Conservation (phyloP, 2,329 filamentous ascomycete genomes). For the Daldinia eschscholtzii region DNA sequence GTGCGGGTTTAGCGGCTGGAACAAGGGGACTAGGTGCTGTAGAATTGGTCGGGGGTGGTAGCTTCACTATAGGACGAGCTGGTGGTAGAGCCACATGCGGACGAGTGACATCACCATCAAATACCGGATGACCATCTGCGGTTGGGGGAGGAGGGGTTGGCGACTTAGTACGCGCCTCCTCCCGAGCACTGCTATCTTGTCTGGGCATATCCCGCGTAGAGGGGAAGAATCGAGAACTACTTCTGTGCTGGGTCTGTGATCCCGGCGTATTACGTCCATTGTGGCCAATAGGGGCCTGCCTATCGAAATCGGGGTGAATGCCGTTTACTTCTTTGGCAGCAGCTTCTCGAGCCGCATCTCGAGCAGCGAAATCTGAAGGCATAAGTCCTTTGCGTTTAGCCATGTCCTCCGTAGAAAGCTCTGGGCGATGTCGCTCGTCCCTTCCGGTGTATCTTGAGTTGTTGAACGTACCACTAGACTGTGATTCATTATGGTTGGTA, state of each 20-base stretch:
- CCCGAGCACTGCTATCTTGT: slow-evolving; percentile 55
- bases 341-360: slow-evolving; percentile 15
- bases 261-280: slow-evolving; percentile 40
- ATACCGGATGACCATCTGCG: slow-evolving; percentile 77
- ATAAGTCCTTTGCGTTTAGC: slow-evolving; percentile 27
- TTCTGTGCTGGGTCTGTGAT: slow-evolving; percentile 57
- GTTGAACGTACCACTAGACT: slow-evolving; percentile 25
- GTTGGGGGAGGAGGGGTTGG: slow-evolving; percentile 80
- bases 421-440: background rate
- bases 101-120: slow-evolving; percentile 73
- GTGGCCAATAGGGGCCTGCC: slow-evolving; percentile 32
- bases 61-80: slow-evolving; percentile 80
- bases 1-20: slow-evolving; percentile 55
- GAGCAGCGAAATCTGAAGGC: slow-evolving; percentile 35
- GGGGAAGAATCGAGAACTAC: slow-evolving; percentile 74
- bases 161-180: slow-evolving; percentile 63
- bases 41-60: slow-evolving; percentile 75
- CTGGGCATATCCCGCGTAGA: slow-evolving; percentile 61
- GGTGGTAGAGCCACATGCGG: slow-evolving; percentile 79
- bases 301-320: slow-evolving; percentile 36
- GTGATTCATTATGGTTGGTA: slow-evolving; percentile 28
- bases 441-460: background rate
- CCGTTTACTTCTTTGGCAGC: slow-evolving; percentile 30
- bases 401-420: slow-evolving; percentile 9
- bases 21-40: slow-evolving; percentile 55